phyloP scores from a whole-genome alignment of 495 filamentous ascomycete genomes.

The Lasiosphaeriaceae sp. region DNA sequence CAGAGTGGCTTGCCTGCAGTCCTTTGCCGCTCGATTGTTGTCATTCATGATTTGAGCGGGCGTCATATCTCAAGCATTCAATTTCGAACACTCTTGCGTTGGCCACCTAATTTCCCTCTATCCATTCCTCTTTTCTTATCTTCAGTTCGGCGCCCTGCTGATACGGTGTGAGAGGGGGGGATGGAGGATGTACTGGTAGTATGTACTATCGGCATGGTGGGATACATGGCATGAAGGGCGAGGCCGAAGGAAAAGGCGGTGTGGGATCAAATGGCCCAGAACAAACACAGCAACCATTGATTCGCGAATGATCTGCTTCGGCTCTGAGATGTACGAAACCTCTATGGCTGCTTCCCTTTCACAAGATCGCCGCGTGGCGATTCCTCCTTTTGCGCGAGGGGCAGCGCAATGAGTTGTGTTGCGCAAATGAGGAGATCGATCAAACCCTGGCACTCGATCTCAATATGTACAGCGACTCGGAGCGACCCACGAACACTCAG shows the following conservation, averaged over 20 bases:
- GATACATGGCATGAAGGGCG: background rate
- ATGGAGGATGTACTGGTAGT: background rate
- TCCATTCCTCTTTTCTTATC: too few species aligned
- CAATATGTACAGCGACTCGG: background rate
- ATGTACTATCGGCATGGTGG: background rate
- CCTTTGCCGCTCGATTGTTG: too few species aligned
- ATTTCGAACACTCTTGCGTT: too few species aligned
- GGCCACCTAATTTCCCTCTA: too few species aligned
- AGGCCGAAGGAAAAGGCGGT: background rate
- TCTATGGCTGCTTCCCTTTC: background rate
- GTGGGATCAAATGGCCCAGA: background rate
- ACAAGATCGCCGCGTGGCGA: background rate
- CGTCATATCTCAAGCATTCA: too few species aligned
- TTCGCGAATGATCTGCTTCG: too few species aligned
- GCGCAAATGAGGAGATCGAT: background rate
- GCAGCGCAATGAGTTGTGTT: background rate
- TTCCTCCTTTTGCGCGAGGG: background rate
- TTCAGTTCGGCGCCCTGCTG: too few species aligned
- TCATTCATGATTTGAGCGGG: too few species aligned
- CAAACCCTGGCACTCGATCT: background rate
- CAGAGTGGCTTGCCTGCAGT: too few species aligned
- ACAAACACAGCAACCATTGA: background rate
- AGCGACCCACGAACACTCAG: background rate
- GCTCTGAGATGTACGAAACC: background rate
- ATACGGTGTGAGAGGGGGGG: too few species aligned